These are phyloP conservation scores for Citrus cavaleriei DNA, from an alignment of 345 rosid species.

Conservation along the genomic window DNA sequence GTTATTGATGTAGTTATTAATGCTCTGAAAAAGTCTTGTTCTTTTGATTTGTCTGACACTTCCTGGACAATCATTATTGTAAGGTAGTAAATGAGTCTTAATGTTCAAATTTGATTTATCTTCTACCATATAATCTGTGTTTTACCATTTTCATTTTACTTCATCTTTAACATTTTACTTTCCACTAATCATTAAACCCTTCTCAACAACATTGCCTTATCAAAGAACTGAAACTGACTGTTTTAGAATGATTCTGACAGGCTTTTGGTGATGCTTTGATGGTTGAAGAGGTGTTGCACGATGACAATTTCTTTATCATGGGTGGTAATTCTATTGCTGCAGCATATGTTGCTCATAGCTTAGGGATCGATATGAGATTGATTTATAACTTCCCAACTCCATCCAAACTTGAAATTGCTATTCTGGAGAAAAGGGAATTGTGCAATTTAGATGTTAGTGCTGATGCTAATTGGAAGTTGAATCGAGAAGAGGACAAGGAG, in stretches of 20 bases:
- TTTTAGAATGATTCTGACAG: slow-evolving; percentile 35
- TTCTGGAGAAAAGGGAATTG: slow-evolving; percentile 38
- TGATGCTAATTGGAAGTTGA: slow-evolving; percentile 24
- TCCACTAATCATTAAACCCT: not conserved
- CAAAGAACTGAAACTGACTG: not conserved
- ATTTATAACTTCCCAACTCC: slow-evolving; percentile 74
- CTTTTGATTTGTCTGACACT: not conserved
- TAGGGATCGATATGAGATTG: slow-evolving; percentile 79
- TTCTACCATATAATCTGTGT: not conserved
- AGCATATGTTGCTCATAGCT: slow-evolving; percentile 74
- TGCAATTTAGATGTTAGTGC: slow-evolving; percentile 20
- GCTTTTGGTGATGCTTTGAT: slow-evolving; percentile 70
- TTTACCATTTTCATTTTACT: not conserved
- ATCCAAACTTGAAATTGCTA: slow-evolving; percentile 47
- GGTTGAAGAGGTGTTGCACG: slow-evolving; percentile 60
- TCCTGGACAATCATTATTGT: not conserved
- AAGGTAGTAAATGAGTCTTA: not conserved
- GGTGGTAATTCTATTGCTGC: slow-evolving; percentile 94
- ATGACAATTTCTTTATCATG: slow-evolving; percentile 76
- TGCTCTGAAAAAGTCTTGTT: not conserved
- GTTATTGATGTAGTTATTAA: not conserved
- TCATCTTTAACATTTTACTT: not conserved
- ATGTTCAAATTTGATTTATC: not conserved
- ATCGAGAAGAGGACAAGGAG: slow-evolving; percentile 26
- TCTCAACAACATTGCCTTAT: not conserved